Base-by-base conservation (phyloP, 208 protist species). In the Crithidia expoeki region DNA sequence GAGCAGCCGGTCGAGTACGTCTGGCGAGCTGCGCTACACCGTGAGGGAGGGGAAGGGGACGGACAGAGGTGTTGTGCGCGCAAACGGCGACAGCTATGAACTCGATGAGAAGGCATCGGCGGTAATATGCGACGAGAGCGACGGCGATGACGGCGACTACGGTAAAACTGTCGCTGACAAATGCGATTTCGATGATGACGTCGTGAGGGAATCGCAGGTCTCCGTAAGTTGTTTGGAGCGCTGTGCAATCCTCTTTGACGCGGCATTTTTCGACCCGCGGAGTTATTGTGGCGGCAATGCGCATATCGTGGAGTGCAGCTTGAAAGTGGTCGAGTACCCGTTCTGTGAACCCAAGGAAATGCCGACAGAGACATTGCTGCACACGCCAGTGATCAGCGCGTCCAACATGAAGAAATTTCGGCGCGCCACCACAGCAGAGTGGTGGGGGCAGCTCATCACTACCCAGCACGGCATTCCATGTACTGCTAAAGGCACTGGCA, bases 231-330 rank as follows among this genome's bases (percentile, higher is more conserved):
- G 76, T 28, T 40, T 82, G 6, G 72, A 85, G 51, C 72, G 80
- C 25, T 82, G 80, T 36, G 76, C 67, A 11, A 74, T 82, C 33
- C 44, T 85, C 5, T 36, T 82, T 32, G 76, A 82, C 47, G 72
- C 66, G 21, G n/a, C 70, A 11, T 30, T 79, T 38, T 72, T 79
- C 46, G 49, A 72, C 34, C 42, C 64, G 2, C 36, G 27, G 19
- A 17, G 32, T 7, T 16, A 4, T n/a, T 27, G 33, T 3, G 58
- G 65, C 14, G 5, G 12, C 30, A 69, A 78, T 16, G 61, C 73
- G 57, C 50, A 57, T 21, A 25, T 72, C 14, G 76, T 82, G 58
- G 72, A 76, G 56, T 57, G 60, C 42, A 64, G 58, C 40, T 62
- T 74, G 30, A 19, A 49, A 0, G 66, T 85, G 9, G 47, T 76